Evolutionary conservation across 2,329 filamentous ascomycete genomes (phyloP).

Genomic region (Dactylonectria macrodidyma): DNA sequence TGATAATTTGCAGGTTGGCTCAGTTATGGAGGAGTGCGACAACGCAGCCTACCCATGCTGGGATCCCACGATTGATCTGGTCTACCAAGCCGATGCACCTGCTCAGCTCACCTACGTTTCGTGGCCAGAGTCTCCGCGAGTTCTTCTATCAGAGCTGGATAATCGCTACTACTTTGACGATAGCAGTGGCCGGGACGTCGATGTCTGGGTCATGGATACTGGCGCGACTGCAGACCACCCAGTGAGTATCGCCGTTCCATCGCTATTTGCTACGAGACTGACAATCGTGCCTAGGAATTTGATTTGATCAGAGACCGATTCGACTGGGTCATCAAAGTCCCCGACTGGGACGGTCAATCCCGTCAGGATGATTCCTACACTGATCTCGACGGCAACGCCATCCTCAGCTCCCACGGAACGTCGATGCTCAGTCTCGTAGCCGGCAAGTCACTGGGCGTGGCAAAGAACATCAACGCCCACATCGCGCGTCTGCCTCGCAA

Average conservation of each 20-base stretch:
- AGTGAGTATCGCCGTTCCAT: neutral
- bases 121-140: neutral
- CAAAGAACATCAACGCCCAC: conserved; percentile 10
- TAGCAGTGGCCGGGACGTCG: conserved; percentile 8
- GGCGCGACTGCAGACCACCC: neutral
- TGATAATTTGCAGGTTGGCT: neutral
- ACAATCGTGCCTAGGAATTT: conserved; percentile 1
- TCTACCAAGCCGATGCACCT: conserved; percentile 1
- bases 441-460: conserved; percentile 10
- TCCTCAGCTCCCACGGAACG: conserved; percentile 4
- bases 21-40: neutral
- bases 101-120: conserved; percentile 10
- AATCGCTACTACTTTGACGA: conserved; percentile 20
- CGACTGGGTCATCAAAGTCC: conserved; percentile 1
- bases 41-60: neutral
- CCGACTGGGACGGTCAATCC: neutral
- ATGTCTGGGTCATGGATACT: conserved; percentile 24
- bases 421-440: conserved; percentile 6
- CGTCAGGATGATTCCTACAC: conserved; percentile 10
- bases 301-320: neutral
- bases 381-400: neutral
- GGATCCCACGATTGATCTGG: neutral
- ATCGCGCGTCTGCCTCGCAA: conserved; percentile 4
- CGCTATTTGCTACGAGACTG: neutral
- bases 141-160: neutral